Evolutionary conservation across 164 flowering plant species (phyloP), one percentile per base, ranked within the genome.

Genomic region (Kalanchoe fedtschenkoi): DNA sequence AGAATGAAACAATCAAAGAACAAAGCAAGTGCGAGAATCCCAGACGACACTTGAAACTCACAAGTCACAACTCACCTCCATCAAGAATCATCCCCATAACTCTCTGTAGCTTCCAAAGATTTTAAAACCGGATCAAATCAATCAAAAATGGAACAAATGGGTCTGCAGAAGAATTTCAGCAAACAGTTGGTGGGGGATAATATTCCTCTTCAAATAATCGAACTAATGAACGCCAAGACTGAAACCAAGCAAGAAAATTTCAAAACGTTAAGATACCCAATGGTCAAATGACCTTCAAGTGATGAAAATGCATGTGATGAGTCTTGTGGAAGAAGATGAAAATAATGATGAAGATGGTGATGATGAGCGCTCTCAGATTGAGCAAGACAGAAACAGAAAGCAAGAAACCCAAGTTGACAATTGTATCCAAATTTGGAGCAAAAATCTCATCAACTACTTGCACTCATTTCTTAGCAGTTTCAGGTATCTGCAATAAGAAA

Each of bases 401-500:
- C n/a, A 44, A 19, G 24, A 44, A 44, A 44, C 51, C 22, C 0
- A 7, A 44, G 51, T 44, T 44, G 51, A 44, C 51, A 19, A n/a
- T 37, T 37, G 14, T 37, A 11, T 37, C 39, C 39, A 37, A 37
- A 19, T n/a, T 44, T 44, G 51, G n/a, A 44, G 6, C 51, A n/a
- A n/a, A 44, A 44, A 3, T 44, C 51, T 6, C 24, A 6, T 44
- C 39, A 37, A 37, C 39, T 37, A 8, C 39, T 15, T 37, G 24
- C 22, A 44, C 51, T 44, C 51, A 44, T 44, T 6, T 44, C 21
- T 42, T 7, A n/a, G 22, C 51, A 44, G 51, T 44, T 44, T 44
- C 51, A 44, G 26, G 22, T 44, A n/a, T 44, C 51, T 44, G 51
- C 51, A 44, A 44, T n/a, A 44, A 44, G 51, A 44, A n/a, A 44